Conservation (phyloP, 75 land plant species). For the Ceratopteris richardii region DNA sequence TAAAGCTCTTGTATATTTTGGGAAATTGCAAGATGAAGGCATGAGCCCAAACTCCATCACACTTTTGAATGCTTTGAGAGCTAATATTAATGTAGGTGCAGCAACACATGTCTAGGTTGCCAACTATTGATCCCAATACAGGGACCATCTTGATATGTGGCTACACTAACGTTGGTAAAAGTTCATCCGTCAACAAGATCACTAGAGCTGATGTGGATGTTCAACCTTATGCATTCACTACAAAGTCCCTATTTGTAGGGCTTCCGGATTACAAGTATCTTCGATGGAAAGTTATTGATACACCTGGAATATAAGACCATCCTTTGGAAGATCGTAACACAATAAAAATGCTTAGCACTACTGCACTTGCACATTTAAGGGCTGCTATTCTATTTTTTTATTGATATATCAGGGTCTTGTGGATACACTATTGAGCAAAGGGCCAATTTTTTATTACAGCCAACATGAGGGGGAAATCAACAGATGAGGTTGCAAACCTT, state of each 20-base stretch:
- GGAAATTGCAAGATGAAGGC: no score
- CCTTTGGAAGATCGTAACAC: constrained; percentile 92
- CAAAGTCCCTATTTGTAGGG: constrained; percentile 89
- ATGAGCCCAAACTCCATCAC: no score
- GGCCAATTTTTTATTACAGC: constrained; percentile 77
- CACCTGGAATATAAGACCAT: constrained; percentile 86
- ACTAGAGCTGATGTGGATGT: constrained; percentile 98
- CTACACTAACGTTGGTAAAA: constrained; percentile 93
- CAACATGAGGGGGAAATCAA: no score
- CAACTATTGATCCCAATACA: constrained; percentile 87
- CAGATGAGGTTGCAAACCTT: no score
- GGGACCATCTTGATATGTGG: constrained; percentile 87
- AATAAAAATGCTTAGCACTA: constrained; percentile 94
- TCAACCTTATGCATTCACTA: constrained; percentile 96
- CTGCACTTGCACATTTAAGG: constrained; percentile 78
- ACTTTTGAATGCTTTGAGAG: no score
- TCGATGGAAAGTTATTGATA: constrained; percentile 88
- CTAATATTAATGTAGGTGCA: no score
- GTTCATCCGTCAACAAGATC: constrained; percentile 87
- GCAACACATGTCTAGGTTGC: constrained; percentile 92
- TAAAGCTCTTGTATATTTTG: no score
- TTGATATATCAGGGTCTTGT: constrained; percentile 86
- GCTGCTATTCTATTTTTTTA: constrained; percentile 82
- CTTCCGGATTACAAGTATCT: constrained; percentile 92
- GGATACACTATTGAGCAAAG: constrained; percentile 80